A percentile compares a stretch with the other conserved stretches of the same genome.
Evolutionary conservation across 441 rosid genomes (phyloP).

Genomic region (Biscutella laevigata): DNA sequence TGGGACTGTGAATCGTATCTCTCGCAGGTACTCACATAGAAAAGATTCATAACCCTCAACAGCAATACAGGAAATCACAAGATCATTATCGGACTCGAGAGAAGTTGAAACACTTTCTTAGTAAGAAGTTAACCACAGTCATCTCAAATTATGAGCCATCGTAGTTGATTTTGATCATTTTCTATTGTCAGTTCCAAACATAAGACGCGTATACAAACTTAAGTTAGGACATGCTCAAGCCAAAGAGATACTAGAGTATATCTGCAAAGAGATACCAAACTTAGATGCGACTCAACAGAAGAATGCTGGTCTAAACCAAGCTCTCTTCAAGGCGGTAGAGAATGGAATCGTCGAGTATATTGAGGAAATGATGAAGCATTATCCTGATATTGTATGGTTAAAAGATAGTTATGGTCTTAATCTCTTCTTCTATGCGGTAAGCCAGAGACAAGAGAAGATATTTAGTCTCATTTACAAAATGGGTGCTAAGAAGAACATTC

Average conservation of each 20-base stretch:
- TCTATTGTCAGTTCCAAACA: slow-evolving; percentile 34
- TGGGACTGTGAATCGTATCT: neutral
- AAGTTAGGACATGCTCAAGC: slow-evolving; percentile 47
- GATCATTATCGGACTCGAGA: slow-evolving; percentile 15
- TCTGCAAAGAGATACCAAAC: slow-evolving; percentile 41
- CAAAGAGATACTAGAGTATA: slow-evolving; percentile 32
- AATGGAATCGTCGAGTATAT: slow-evolving; percentile 51
- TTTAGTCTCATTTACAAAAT: slow-evolving; percentile 51
- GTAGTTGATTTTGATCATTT: neutral
- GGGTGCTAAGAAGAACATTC: slow-evolving; percentile 50
- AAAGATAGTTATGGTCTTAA: slow-evolving; percentile 34
- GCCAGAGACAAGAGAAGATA: slow-evolving; percentile 61
- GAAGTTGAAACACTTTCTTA: slow-evolving; percentile 23
- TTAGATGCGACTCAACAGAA: slow-evolving; percentile 29
- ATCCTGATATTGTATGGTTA: slow-evolving; percentile 53
- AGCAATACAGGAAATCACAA: slow-evolving; percentile 23
- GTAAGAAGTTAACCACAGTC: slow-evolving; percentile 35
- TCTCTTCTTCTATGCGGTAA: slow-evolving; percentile 45
- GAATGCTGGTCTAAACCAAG: slow-evolving; percentile 27
- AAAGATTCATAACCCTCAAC: slow-evolving; percentile 20
- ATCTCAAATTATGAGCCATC: neutral
- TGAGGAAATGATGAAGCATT: slow-evolving; percentile 37
- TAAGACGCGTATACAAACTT: slow-evolving; percentile 36
- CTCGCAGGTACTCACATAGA: slow-evolving; percentile 35
- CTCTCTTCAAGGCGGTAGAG: slow-evolving; percentile 51